A percentile compares a stretch with the other conserved stretches of the same genome.
phyloP scores from a whole-genome alignment of 768 basidiomycete species.

The Pleurotus cornucopiae region DNA sequence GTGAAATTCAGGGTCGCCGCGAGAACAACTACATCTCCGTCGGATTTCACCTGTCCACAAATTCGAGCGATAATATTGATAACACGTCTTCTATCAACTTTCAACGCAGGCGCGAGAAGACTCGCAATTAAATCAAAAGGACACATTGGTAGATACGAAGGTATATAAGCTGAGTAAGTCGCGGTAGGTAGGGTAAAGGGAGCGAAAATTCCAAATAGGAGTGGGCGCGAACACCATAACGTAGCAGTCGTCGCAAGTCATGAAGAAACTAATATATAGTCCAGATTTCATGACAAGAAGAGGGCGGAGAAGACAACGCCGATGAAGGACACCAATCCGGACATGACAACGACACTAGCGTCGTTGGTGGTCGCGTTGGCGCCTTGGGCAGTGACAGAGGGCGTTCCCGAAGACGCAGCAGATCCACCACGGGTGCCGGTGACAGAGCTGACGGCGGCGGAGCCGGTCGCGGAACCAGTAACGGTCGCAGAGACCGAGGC shows the following conservation, averaged over 20 bases:
- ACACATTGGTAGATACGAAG: too few species aligned
- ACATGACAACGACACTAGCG: slow-evolving; percentile 18
- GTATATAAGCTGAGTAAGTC: too few species aligned
- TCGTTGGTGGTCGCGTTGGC: slow-evolving; percentile 11
- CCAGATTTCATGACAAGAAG: slow-evolving; percentile 13
- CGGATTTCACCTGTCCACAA: too few species aligned
- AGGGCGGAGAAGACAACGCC: slow-evolving; percentile 17
- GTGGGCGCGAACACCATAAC: too few species aligned
- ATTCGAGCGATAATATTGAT: too few species aligned
- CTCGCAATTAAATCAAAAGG: too few species aligned
- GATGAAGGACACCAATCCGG: slow-evolving; percentile 14
- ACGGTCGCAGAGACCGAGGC: background rate
- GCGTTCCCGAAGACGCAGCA: background rate
- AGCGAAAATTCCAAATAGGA: too few species aligned
- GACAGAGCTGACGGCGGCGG: background rate
- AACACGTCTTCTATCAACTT: too few species aligned
- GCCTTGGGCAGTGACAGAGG: slow-evolving; percentile 6
- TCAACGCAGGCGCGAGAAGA: too few species aligned
- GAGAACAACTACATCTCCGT: too few species aligned
- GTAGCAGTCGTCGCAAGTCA: background rate
- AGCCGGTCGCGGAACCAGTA: background rate
- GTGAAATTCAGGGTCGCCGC: too few species aligned
- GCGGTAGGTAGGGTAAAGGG: too few species aligned
- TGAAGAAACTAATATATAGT: background rate
- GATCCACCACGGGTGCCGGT: background rate